Evolutionary conservation across 495 filamentous ascomycete genomes (phyloP).

Genomic region (Xylaria longipes): DNA sequence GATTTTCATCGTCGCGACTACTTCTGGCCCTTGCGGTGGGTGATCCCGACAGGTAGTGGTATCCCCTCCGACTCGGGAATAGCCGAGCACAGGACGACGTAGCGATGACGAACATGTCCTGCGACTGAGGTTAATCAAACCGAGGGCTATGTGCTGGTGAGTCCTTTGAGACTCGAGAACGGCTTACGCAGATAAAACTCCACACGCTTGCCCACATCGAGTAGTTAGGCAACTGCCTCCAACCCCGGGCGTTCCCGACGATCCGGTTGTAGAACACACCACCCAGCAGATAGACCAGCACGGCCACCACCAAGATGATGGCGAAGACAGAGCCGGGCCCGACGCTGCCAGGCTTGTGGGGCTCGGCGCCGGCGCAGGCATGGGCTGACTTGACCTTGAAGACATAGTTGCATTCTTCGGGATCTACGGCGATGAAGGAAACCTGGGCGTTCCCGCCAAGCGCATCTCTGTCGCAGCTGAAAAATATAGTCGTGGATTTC

Average conservation of each 20-base stretch:
- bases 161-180: conserved; percentile 18
- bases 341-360: conserved; percentile 68
- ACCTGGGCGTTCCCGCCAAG: conserved; percentile 59
- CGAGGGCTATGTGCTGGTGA: conserved; percentile 28
- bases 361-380: conserved; percentile 73
- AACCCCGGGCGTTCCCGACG: conserved; percentile 93
- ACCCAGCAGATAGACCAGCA: conserved; percentile 87
- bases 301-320: conserved; percentile 84
- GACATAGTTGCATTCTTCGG: conserved; percentile 92
- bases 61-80: conserved; percentile 67
- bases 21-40: conserved; percentile 54
- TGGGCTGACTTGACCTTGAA: conserved; percentile 91
- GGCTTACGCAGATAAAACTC: conserved; percentile 79
- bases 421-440: conserved; percentile 82
- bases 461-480: conserved; percentile 87
- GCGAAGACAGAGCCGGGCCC: conserved; percentile 90
- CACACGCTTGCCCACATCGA: conserved; percentile 88
- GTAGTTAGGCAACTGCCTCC: conserved; percentile 95
- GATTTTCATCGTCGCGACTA: conserved; percentile 81
- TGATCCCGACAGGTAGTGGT: conserved; percentile 61
- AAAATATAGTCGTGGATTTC: conserved; percentile 89
- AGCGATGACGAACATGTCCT: conserved; percentile 85
- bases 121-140: conserved; percentile 31
- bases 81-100: conserved; percentile 77
- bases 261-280: conserved; percentile 95